Evolutionary conservation across 208 protist genomes (phyloP).

Genomic region (Leishmania tropica): DNA sequence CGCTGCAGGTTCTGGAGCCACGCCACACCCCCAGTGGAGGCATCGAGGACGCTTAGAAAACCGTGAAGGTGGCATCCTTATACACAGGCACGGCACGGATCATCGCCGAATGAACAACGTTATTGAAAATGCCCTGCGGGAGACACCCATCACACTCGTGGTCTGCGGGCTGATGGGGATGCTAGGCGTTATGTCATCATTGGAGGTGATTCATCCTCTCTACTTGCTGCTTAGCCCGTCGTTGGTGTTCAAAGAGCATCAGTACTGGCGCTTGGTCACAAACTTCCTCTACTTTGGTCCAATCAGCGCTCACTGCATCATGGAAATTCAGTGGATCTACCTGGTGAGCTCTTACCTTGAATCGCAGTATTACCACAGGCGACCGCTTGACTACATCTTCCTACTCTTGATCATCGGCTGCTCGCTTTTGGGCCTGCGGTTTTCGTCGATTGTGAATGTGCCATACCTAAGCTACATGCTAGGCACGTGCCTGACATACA

Average conservation of each 20-base stretch:
- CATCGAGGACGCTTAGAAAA: neutral
- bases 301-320: constrained; percentile 51
- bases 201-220: constrained; percentile 69
- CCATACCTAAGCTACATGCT: constrained; percentile 63
- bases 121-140: constrained; percentile 25
- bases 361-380: constrained; percentile 66
- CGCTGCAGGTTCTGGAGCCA: neutral
- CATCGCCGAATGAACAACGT: constrained; percentile 25
- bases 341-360: constrained; percentile 61
- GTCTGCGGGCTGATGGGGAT: constrained; percentile 41
- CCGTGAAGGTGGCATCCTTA: neutral
- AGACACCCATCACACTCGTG: constrained; percentile 29
- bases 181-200: constrained; percentile 36
- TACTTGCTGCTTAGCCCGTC: constrained; percentile 74
- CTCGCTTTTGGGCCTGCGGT: constrained; percentile 58
- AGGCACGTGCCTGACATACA: constrained; percentile 67
- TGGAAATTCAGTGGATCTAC: constrained; percentile 75
- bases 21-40: neutral
- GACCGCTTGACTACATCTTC: constrained; percentile 69
- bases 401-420: constrained; percentile 46
- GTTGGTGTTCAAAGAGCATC: constrained; percentile 70
- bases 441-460: constrained; percentile 44
- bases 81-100: neutral
- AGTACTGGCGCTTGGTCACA: constrained; percentile 86
- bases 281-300: constrained; percentile 75